phyloP scores from a whole-genome alignment of 306 rosid genomes.

The Gastrolobium bilobum region DNA sequence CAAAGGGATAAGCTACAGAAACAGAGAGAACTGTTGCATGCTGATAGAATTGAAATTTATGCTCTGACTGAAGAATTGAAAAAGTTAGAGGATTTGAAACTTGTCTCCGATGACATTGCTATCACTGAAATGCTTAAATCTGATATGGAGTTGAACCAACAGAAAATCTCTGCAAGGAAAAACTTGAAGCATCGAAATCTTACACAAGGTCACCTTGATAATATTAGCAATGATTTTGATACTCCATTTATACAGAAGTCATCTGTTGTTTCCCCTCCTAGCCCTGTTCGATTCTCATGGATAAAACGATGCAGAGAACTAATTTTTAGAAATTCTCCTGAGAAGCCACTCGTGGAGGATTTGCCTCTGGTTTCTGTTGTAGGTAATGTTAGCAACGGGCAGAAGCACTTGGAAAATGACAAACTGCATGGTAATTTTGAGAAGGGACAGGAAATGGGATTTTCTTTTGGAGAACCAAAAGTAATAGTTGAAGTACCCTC shows the following conservation, averaged over 20 bases:
- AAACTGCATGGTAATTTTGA: slow-evolving; percentile 47
- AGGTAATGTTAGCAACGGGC: slow-evolving; percentile 49
- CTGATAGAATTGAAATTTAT: slow-evolving; percentile 79
- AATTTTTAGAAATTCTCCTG: slow-evolving; percentile 75
- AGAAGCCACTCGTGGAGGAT: slow-evolving; percentile 54
- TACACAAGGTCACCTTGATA: slow-evolving; percentile 47
- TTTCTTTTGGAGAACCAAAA: slow-evolving; percentile 79
- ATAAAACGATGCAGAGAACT: slow-evolving; percentile 74
- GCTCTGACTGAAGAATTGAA: slow-evolving; percentile 78
- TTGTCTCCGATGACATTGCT: slow-evolving; percentile 69
- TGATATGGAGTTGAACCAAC: slow-evolving; percentile 62
- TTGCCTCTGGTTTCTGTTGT: slow-evolving; percentile 42
- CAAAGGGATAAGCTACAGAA: slow-evolving; percentile 89
- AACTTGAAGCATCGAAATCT: slow-evolving; percentile 54
- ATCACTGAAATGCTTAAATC: slow-evolving; percentile 63
- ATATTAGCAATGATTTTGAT: slow-evolving; percentile 55
- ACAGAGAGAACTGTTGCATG: slow-evolving; percentile 90
- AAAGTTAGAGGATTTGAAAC: slow-evolving; percentile 74
- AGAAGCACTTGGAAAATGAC: slow-evolving; percentile 50
- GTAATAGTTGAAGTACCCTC: slow-evolving; percentile 87
- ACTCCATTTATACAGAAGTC: slow-evolving; percentile 60
- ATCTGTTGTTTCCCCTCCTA: slow-evolving; percentile 58
- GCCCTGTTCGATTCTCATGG: slow-evolving; percentile 76
- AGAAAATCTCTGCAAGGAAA: slow-evolving; percentile 59
- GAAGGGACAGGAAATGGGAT: slow-evolving; percentile 54